phyloP scores from a whole-genome alignment of 2,329 filamentous ascomycete genomes.

The Apiospora arundinis region DNA sequence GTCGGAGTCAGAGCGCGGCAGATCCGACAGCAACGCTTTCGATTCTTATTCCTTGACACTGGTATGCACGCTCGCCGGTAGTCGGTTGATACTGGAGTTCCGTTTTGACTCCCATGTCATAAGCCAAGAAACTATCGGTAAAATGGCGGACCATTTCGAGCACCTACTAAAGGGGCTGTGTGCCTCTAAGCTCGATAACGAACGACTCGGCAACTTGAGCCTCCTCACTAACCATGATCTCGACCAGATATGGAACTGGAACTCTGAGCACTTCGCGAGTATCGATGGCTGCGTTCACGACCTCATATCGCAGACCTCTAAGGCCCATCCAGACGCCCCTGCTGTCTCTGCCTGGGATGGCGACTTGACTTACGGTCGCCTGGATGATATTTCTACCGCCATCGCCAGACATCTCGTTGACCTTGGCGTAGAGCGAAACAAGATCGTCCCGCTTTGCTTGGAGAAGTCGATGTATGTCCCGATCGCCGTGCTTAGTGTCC shows the following conservation, averaged over 20 bases:
- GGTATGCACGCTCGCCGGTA: constrained; percentile 49
- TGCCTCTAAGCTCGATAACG: not conserved
- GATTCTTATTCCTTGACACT: constrained; percentile 53
- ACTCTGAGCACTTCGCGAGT: constrained; percentile 20
- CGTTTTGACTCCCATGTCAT: constrained; percentile 26
- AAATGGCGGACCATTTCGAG: constrained; percentile 26
- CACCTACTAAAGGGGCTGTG: constrained; percentile 19
- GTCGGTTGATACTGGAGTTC: constrained; percentile 19
- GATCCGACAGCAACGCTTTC: constrained; percentile 22
- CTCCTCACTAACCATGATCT: constrained; percentile 21
- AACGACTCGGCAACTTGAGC: not conserved
- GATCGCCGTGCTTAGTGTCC: constrained; percentile 26
- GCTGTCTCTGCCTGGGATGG: constrained; percentile 35
- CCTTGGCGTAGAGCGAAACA: constrained; percentile 1
- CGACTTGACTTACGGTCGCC: constrained; percentile 1
- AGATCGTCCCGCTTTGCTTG: constrained; percentile 34
- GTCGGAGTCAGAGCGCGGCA: constrained; percentile 31
- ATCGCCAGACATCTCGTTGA: not conserved
- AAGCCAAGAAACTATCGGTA: constrained; percentile 8
- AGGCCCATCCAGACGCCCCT: constrained; percentile 31
- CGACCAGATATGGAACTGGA: constrained; percentile 28
- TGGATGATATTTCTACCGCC: not conserved
- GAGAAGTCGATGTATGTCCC: constrained; percentile 28
- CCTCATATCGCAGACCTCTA: constrained; percentile 24
- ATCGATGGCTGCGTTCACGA: constrained; percentile 26